Conservation (phyloP, 345 rosid genomes). For the Cardiospermum halicacabum region DNA sequence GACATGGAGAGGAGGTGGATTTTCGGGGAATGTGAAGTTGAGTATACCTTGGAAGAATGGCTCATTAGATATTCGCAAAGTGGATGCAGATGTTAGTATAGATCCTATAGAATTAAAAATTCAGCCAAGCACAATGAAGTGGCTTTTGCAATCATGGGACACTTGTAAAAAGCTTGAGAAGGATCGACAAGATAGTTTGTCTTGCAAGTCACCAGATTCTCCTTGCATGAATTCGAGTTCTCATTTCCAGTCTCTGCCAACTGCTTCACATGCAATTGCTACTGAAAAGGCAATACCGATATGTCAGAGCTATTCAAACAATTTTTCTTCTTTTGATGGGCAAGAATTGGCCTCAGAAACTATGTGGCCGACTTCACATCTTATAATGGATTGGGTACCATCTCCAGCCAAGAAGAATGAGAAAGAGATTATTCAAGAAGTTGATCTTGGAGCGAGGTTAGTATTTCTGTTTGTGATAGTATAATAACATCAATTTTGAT, state of each 20-base stretch:
- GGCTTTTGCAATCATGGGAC: constrained; percentile 63
- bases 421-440: constrained; percentile 39
- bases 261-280: constrained; percentile 22
- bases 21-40: constrained; percentile 76
- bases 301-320: constrained; percentile 26
- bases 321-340: constrained; percentile 29
- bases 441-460: constrained; percentile 85
- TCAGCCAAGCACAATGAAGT: constrained; percentile 64
- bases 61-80: constrained; percentile 78
- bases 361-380: constrained; percentile 46
- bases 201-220: constrained; percentile 33
- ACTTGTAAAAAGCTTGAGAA: constrained; percentile 31
- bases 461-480: constrained; percentile 14
- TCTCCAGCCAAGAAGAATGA: constrained; percentile 31
- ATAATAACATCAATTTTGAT: neutral
- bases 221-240: constrained; percentile 37
- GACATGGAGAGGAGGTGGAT: constrained; percentile 61
- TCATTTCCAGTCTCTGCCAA: constrained; percentile 31
- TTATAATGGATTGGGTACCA: constrained; percentile 88
- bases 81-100: constrained; percentile 69
- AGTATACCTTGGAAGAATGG: constrained; percentile 97
- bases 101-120: constrained; percentile 76
- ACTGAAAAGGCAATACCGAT: constrained; percentile 21
- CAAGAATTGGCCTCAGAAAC: constrained; percentile 40
- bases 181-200: constrained; percentile 18